A percentile compares a stretch with the other conserved stretches of the same genome.
Conservation (phyloP, 345 rosid species). For the Durio zibethinus region DNA sequence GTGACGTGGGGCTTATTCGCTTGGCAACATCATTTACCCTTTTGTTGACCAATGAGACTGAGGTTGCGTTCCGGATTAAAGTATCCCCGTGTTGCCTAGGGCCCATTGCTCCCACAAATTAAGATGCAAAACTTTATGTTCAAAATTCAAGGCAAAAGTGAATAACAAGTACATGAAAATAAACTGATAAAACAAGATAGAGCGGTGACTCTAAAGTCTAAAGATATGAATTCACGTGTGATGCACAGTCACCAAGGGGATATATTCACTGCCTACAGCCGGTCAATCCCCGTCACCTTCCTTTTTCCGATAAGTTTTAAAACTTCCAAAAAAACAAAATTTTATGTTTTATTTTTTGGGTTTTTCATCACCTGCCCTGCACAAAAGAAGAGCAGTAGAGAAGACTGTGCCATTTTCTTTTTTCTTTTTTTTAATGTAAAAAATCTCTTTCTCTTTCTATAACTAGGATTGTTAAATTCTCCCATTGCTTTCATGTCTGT, state of each 20-base stretch:
- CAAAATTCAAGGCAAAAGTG: background rate
- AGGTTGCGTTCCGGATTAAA: slow-evolving; percentile 13
- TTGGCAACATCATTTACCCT: slow-evolving; percentile 1
- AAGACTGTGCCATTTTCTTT: slow-evolving; percentile 7
- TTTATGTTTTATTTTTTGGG: background rate
- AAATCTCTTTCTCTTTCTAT: background rate
- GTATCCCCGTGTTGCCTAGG: no score
- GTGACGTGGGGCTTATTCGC: background rate
- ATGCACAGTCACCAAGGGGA: slow-evolving; percentile 22
- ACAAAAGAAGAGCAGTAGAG: slow-evolving; percentile 21
- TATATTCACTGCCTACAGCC: slow-evolving; percentile 21
- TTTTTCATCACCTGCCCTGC: background rate
- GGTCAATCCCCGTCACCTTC: background rate
- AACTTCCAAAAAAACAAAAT: background rate
- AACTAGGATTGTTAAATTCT: slow-evolving; percentile 18
- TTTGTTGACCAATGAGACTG: slow-evolving; percentile 19
- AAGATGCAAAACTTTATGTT: background rate
- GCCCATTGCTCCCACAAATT: background rate
- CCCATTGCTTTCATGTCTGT: slow-evolving; percentile 14
- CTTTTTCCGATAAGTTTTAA: background rate
- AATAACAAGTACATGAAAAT: no score
- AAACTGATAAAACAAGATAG: background rate
- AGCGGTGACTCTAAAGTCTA: slow-evolving; percentile 12
- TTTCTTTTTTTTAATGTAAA: background rate
- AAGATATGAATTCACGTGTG: slow-evolving; percentile 37